A percentile compares a stretch with the other conserved stretches of the same genome.
phyloP scores from a whole-genome alignment of 73 alveolate species.

The Tetrahymena borealis region DNA sequence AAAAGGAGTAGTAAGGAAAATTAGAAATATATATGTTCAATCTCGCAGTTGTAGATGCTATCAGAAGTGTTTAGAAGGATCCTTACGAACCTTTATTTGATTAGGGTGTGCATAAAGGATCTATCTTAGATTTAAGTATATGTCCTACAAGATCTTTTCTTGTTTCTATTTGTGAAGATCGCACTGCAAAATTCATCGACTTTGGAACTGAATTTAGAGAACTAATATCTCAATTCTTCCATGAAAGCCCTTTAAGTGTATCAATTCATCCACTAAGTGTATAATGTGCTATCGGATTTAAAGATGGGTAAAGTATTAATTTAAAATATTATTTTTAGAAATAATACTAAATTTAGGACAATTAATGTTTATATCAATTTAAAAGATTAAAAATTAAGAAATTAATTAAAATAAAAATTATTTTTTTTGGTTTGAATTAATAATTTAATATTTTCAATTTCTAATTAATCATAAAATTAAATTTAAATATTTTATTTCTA shows the following conservation, averaged over 20 bases:
- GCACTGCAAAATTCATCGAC: slow-evolving; percentile 22
- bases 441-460: too few relatives aligned
- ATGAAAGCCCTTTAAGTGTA: slow-evolving; percentile 27
- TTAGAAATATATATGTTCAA: slow-evolving; percentile 27
- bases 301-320: slow-evolving; percentile 7
- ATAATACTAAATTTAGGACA: neutral
- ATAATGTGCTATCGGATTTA: slow-evolving; percentile 28
- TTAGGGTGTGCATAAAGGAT: slow-evolving; percentile 38
- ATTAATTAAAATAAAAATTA: too few relatives aligned
- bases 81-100: slow-evolving; percentile 38
- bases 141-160: slow-evolving; percentile 33
- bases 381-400: too few relatives aligned
- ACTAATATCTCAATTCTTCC: slow-evolving; percentile 23
- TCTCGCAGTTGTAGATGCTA: slow-evolving; percentile 29
- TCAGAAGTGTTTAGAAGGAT: slow-evolving; percentile 20
- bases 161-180: slow-evolving; percentile 35
- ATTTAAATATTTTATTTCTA: neutral
- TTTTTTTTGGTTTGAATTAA: too few relatives aligned
- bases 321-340: neutral
- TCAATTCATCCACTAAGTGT: slow-evolving; percentile 33
- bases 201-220: slow-evolving; percentile 31
- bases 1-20: slow-evolving; percentile 22
- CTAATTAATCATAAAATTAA: neutral
- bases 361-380: too few relatives aligned
- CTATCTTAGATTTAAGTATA: slow-evolving; percentile 13